Percentiles rank a stretch among this genome's conserved stretches.
These are phyloP conservation scores for Paraphaeosphaeria minitans DNA, from an alignment of 2,329 filamentous ascomycete genomes.

Conservation along the genomic window DNA sequence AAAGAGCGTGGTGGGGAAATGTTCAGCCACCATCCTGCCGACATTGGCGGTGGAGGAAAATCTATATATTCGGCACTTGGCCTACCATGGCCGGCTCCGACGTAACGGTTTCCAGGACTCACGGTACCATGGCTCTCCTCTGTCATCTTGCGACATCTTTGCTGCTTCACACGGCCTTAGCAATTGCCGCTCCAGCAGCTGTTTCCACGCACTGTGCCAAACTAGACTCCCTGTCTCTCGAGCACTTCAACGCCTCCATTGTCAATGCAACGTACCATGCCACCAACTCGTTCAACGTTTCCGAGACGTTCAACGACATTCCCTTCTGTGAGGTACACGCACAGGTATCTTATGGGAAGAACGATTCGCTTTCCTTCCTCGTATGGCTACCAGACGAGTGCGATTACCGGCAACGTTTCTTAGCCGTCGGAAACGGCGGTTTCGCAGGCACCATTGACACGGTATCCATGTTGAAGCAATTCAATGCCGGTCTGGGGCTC, in stretches of 20 bases:
- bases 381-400: background rate
- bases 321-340: background rate
- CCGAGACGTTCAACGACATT: background rate
- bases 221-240: background rate
- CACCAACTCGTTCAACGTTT: background rate
- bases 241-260: background rate
- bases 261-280: background rate
- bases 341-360: background rate
- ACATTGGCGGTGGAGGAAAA: background rate
- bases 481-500: conserved; percentile 12
- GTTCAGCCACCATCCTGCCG: background rate
- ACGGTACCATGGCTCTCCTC: background rate
- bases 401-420: background rate
- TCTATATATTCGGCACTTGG: background rate
- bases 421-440: conserved; percentile 14
- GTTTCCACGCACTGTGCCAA: background rate
- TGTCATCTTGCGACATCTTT: background rate
- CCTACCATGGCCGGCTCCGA: background rate
- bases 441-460: conserved; percentile 19
- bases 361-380: background rate
- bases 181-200: background rate
- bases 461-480: conserved; percentile 8
- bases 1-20: background rate
- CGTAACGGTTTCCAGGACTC: background rate
- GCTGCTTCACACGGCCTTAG: background rate